phyloP scores from a whole-genome alignment of 208 protist species.

The Wallacemonas collosoma region DNA sequence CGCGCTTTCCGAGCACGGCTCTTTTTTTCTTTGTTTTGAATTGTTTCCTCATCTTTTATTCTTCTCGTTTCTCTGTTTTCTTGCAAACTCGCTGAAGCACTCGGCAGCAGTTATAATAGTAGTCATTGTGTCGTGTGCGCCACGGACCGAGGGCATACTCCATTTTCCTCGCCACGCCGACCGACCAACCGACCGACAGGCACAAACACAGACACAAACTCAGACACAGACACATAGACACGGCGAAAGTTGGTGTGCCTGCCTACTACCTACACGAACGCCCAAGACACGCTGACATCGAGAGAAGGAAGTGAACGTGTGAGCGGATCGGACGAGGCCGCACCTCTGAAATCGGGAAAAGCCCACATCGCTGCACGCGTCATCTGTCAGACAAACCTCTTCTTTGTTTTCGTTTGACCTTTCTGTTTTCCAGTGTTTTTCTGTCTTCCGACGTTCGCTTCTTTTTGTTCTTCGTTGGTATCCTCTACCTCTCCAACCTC shows the following conservation, averaged over 20 bases:
- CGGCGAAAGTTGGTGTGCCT: no score
- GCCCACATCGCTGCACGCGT: no score
- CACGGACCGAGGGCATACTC: no score
- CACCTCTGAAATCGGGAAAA: no score
- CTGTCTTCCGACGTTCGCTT: slow-evolving; percentile 2
- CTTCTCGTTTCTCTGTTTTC: slow-evolving; percentile 1
- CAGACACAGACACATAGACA: background rate
- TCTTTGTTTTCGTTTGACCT: slow-evolving; percentile 12
- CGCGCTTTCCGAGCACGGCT: background rate
- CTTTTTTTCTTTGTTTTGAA: slow-evolving; percentile 13
- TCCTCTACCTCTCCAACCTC: no score
- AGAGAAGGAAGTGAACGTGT: background rate
- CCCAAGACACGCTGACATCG: no score
- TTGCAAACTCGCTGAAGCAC: no score
- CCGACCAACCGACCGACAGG: no score
- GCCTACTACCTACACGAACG: no score
- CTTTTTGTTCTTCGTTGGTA: slow-evolving; percentile 8
- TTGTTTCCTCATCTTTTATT: slow-evolving; percentile 2
- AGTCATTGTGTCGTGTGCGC: no score
- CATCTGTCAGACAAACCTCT: background rate
- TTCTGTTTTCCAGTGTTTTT: slow-evolving; percentile 4
- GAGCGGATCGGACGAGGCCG: background rate
- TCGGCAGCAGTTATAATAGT: no score
- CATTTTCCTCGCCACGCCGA: no score
- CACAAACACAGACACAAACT: background rate